Base-by-base conservation (phyloP, 169 alveolate species). In the Eimeria praecox region DNA sequence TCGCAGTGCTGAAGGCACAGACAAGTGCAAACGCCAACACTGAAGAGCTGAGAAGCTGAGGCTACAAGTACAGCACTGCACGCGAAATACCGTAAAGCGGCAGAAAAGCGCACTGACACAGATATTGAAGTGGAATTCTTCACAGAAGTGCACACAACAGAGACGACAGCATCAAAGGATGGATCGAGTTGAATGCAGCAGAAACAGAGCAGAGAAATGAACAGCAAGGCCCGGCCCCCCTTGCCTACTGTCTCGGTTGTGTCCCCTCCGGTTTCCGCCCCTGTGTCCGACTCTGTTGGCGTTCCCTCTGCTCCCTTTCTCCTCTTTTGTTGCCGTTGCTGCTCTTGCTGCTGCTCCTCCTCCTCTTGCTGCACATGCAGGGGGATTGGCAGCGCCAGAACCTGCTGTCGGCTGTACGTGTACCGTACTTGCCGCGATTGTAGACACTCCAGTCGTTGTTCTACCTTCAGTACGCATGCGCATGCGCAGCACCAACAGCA, bases 391-490 rank as follows among this genome's bases (percentile, higher is more conserved):
- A 93, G 62, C 54, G 93, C 59, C 46, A 93, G 78, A 30, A 93
- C 59, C 78, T 80, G 93, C 96, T 93, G 93, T 27, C 77, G 93
- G 54, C 73, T 80, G 93, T 82, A 93, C 71, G 92, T 69, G 93
- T 93, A 93, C 33, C 93, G 92, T 18, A 93, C 96, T 49, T 93
- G 85, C 82, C 86, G 89, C 49, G 96, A 78, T 78, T 82, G 90
- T 27, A 42, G 82, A 64, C 96, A 93, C 59, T 80, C 93, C 33
- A 82, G 44, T 27, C 96, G 85, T 77, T 93, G 96, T 71, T 93
- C 96, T 38, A 82, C 96, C 96, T 93, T 82, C 88, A 33, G 35
- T n/a, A 77, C 56, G 30, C 66, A 92, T 38, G 71, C 54, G 62
- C 52, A 56, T 4, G 49, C 9, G 75, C 78, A 69, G 38, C 24